A percentile compares a stretch with the other conserved stretches of the same genome.
Conservation (phyloP, 495 filamentous ascomycete species). For the Aspergillus biplanus region DNA sequence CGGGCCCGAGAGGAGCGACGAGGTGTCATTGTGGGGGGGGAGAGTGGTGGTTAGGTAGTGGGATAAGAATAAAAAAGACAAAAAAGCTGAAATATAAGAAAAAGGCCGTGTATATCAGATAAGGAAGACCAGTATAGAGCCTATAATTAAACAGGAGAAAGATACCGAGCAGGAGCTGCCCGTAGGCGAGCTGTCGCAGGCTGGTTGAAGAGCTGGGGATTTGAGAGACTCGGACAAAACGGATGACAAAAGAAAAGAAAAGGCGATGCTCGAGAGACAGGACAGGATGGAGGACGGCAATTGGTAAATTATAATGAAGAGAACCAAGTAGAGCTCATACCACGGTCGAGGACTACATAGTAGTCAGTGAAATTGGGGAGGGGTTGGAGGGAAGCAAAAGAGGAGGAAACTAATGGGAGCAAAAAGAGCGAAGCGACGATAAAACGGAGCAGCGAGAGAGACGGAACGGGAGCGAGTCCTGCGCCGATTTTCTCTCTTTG, state of each 20-base stretch:
- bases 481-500: conserved; percentile 1
- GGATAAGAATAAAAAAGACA: conserved; percentile 19
- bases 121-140: background rate
- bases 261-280: conserved; percentile 31
- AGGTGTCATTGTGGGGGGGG: conserved; percentile 59
- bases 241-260: conserved; percentile 13
- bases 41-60: conserved; percentile 14
- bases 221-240: conserved; percentile 23
- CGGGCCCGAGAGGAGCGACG: conserved; percentile 93
- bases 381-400: conserved; percentile 39
- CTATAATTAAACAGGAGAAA: conserved; percentile 7
- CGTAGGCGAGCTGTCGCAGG: conserved; percentile 35
- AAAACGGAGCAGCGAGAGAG: conserved; percentile 37
- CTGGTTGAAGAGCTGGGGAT: conserved; percentile 29
- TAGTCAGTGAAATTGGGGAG: conserved; percentile 35
- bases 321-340: conserved; percentile 38
- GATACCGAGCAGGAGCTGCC: conserved; percentile 20
- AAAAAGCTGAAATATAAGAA: conserved; percentile 1
- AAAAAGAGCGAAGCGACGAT: conserved; percentile 26
- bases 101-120: conserved; percentile 5
- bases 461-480: conserved; percentile 36
- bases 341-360: conserved; percentile 52
- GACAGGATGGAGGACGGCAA: conserved; percentile 33
- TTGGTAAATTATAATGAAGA: conserved; percentile 28
- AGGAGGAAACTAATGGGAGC: conserved; percentile 32